phyloP scores from a whole-genome alignment of 2,329 filamentous ascomycete species.

The Colletotrichum liriopes region DNA sequence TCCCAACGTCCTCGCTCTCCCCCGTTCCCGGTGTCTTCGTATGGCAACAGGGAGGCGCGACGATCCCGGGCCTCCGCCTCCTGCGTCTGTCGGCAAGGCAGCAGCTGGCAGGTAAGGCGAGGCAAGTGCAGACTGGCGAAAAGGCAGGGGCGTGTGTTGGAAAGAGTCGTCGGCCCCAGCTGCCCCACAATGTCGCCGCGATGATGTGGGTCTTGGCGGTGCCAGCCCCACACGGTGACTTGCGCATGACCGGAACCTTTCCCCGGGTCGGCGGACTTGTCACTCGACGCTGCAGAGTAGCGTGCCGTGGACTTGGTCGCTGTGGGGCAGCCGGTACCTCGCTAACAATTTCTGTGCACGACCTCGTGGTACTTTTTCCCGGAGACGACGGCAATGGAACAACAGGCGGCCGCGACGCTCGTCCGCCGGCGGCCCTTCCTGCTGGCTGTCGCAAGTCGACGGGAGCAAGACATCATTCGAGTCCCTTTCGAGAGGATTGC shows the following conservation, averaged over 20 bases:
- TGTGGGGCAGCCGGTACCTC: slow-evolving; percentile 29
- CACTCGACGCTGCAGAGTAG: slow-evolving; percentile 26
- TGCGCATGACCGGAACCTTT: slow-evolving; percentile 41
- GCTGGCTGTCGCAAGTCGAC: not conserved
- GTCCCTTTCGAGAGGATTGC: not conserved
- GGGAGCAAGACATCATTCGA: not conserved
- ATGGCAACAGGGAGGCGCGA: not conserved
- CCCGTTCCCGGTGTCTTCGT: not conserved
- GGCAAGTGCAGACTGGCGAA: not conserved
- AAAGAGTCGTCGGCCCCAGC: not conserved
- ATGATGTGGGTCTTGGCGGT: slow-evolving; percentile 7
- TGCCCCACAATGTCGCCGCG: slow-evolving; percentile 26
- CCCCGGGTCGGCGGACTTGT: slow-evolving; percentile 31
- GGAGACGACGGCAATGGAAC: slow-evolving; percentile 5
- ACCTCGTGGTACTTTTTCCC: not conserved
- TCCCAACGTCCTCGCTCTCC: not conserved
- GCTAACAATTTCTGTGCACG: slow-evolving; percentile 34
- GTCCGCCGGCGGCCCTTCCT: not conserved
- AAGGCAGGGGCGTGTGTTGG: slow-evolving; percentile 10
- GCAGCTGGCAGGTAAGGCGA: slow-evolving; percentile 1
- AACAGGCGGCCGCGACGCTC: not conserved
- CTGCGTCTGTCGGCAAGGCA: not conserved
- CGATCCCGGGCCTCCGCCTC: not conserved
- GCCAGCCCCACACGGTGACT: not conserved
- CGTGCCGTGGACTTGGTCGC: slow-evolving; percentile 40